Conservation (phyloP, 169 alveolate genomes). For the Plasmodium adleri region DNA sequence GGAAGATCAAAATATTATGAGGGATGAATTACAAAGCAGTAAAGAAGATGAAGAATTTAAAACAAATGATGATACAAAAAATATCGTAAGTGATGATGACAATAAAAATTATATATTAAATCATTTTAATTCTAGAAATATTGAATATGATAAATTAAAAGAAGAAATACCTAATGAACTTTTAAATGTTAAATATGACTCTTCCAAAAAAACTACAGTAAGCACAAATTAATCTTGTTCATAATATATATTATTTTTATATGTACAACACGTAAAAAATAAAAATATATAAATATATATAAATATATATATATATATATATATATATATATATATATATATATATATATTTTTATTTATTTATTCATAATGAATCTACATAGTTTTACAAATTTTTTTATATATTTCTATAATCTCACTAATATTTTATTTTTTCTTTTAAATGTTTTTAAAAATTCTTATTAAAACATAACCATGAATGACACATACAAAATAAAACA, state of each 20-base stretch:
- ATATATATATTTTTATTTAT: background rate
- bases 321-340: background rate
- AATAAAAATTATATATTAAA: conserved; percentile 35
- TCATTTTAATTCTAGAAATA: conserved; percentile 67
- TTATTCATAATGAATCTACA: background rate
- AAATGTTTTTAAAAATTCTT: conserved; percentile 8
- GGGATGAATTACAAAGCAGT: background rate
- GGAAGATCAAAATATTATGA: too few relatives aligned
- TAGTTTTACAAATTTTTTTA: background rate
- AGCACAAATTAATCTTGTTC: conserved; percentile 9
- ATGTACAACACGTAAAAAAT: background rate
- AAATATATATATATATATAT: conserved; percentile 12
- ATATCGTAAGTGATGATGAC: background rate
- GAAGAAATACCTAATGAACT: conserved; percentile 65
- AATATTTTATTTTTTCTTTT: background rate
- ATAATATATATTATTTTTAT: background rate
- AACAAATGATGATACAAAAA: conserved; percentile 7
- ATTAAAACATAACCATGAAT: background rate
- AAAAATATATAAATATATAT: background rate
- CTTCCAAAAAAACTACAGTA: conserved; percentile 22
- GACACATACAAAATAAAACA: background rate
- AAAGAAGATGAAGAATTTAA: background rate
- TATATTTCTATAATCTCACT: background rate
- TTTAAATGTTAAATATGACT: conserved; percentile 29
- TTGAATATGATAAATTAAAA: conserved; percentile 62